phyloP scores from a whole-genome alignment of 2,329 filamentous ascomycete genomes.

The Byssothecium circinans region DNA sequence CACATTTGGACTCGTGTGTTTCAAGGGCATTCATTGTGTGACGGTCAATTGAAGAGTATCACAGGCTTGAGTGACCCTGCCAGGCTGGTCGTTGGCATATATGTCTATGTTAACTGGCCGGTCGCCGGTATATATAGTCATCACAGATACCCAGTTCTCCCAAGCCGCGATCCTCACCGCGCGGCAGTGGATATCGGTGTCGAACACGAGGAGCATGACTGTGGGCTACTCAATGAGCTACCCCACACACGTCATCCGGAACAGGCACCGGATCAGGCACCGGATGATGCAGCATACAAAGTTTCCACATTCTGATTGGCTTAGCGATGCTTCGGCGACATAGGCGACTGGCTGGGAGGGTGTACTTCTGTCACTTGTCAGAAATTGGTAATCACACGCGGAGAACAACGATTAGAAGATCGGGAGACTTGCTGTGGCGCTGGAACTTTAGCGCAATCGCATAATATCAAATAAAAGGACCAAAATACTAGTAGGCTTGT shows the following conservation, averaged over 20 bases:
- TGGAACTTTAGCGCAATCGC: too few relatives aligned
- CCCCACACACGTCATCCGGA: conserved; percentile 25
- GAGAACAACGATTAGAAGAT: too few relatives aligned
- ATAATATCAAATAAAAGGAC: too few relatives aligned
- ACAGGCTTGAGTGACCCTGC: conserved; percentile 2
- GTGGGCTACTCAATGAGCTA: conserved; percentile 11
- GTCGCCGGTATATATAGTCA: not conserved
- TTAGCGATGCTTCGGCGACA: not conserved
- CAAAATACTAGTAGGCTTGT: too few relatives aligned
- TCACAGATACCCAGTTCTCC: not conserved
- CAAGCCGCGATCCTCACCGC: not conserved
- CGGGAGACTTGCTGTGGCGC: too few relatives aligned
- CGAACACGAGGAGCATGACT: conserved; percentile 3
- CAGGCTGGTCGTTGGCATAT: not conserved
- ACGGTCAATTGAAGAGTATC: not conserved
- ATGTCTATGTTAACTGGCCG: not conserved
- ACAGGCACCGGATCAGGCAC: conserved; percentile 11
- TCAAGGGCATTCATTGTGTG: conserved; percentile 25
- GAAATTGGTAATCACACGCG: too few relatives aligned
- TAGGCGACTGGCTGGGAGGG: too few relatives aligned
- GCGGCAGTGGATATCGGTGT: conserved; percentile 25
- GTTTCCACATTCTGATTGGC: conserved; percentile 11
- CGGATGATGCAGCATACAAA: conserved; percentile 4
- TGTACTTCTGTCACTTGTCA: too few relatives aligned
- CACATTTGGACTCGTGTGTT: conserved; percentile 35